Conservation (phyloP, 2,329 filamentous ascomycete species). For the Talaromyces sp. region DNA sequence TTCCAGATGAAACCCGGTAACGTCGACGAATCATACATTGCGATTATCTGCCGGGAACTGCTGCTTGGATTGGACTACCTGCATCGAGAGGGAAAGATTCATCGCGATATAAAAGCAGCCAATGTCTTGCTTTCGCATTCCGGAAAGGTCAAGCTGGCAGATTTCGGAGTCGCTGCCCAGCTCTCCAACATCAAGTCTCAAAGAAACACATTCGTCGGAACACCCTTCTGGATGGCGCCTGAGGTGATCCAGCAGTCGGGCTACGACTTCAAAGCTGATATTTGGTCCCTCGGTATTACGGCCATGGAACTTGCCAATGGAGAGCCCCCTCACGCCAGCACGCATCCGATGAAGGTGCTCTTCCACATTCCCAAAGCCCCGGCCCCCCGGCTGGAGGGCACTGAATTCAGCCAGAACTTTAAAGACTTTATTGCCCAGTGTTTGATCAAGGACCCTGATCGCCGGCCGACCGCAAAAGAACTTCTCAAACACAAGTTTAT, state of each 20-base stretch:
- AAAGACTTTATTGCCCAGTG: conserved; percentile 90
- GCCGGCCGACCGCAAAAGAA: conserved; percentile 76
- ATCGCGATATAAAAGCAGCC: conserved; percentile 93
- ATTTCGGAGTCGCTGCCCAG: conserved; percentile 95
- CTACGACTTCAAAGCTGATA: conserved; percentile 84
- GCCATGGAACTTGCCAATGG: conserved; percentile 85
- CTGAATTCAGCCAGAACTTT: conserved; percentile 77
- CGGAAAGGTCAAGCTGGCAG: conserved; percentile 90
- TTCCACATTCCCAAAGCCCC: conserved; percentile 87
- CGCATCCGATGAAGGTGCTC: conserved; percentile 89
- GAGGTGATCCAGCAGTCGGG: conserved; percentile 86
- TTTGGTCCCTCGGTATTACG: conserved; percentile 89
- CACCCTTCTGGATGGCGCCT: conserved; percentile 95
- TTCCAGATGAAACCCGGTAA: conserved; percentile 76
- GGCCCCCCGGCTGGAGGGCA: conserved; percentile 75
- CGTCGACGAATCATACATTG: conserved; percentile 85
- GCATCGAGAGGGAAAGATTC: conserved; percentile 89
- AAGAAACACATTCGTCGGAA: conserved; percentile 94
- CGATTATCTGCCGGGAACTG: conserved; percentile 88
- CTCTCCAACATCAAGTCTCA: conserved; percentile 97
- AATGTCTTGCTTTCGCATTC: conserved; percentile 88
- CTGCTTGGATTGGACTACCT: conserved; percentile 87
- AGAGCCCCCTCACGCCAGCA: conserved; percentile 78
- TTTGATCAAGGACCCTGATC: conserved; percentile 84
- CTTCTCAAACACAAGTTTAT: conserved; percentile 86